Percentiles rank a stretch among this genome's conserved stretches.
phyloP scores from a whole-genome alignment of 208 protist genomes.

The Trichomonas gallinae region DNA sequence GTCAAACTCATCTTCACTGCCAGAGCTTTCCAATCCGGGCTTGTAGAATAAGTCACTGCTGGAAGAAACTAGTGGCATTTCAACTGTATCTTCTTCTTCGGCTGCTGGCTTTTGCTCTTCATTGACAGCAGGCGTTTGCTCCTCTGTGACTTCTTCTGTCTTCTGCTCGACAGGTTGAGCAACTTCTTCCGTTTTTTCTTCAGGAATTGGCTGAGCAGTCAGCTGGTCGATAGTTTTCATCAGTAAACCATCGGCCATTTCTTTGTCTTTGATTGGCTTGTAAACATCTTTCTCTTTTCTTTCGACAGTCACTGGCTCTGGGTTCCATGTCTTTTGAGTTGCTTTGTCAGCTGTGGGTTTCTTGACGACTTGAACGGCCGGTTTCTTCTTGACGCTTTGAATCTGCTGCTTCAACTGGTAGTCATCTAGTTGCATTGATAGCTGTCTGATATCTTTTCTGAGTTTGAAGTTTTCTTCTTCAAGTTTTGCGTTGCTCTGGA shows the following conservation, averaged over 20 bases:
- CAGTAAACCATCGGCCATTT: background rate
- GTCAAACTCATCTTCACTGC: background rate
- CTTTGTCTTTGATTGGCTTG: background rate
- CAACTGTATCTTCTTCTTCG: background rate
- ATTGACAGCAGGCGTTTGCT: background rate
- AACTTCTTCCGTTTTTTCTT: background rate
- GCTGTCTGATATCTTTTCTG: background rate
- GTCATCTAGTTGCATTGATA: background rate
- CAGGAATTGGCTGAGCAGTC: no score
- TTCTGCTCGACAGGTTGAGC: background rate
- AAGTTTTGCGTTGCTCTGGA: background rate
- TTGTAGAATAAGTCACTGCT: background rate
- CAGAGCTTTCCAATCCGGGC: background rate
- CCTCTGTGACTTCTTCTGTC: background rate
- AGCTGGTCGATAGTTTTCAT: no score
- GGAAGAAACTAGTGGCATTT: background rate
- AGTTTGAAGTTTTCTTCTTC: background rate
- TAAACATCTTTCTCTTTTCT: background rate
- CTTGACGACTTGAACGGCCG: no score
- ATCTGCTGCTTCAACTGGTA: background rate
- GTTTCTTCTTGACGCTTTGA: background rate
- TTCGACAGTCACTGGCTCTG: background rate
- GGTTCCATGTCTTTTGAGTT: background rate
- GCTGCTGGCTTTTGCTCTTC: background rate
- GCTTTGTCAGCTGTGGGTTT: background rate